Evolutionary conservation across 73 alveolate species (phyloP).

Genomic region (Uronychia setigera): DNA sequence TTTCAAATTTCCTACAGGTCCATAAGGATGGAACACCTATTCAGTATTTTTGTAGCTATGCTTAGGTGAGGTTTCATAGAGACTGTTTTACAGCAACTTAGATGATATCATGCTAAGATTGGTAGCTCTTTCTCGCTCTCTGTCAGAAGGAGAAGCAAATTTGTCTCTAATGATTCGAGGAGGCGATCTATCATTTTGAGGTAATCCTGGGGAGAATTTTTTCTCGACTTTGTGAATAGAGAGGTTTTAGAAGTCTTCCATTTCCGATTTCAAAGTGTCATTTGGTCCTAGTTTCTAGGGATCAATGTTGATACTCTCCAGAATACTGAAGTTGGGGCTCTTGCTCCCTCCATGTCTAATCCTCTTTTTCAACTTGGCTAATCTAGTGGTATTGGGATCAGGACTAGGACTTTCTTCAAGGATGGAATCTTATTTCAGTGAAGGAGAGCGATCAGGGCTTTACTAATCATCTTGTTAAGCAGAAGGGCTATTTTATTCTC

Average conservation of each 20-base stretch:
- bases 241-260: background rate
- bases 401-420: too few relatives aligned
- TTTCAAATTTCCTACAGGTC: background rate
- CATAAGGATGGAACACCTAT: background rate
- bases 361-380: background rate
- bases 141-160: background rate
- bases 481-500: too few relatives aligned
- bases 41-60: too few relatives aligned
- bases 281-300: background rate
- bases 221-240: too few relatives aligned
- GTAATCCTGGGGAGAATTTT: background rate
- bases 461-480: too few relatives aligned
- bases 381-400: too few relatives aligned
- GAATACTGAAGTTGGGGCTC: background rate
- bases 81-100: background rate
- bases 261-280: background rate
- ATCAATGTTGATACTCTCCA: background rate
- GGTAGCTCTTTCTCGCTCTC: background rate
- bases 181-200: too few relatives aligned
- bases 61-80: background rate
- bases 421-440: too few relatives aligned
- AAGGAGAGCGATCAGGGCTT: too few relatives aligned
- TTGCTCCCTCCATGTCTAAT: background rate
- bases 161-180: background rate
- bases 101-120: background rate